These are phyloP conservation scores for Chaetoscypha palmicola DNA, from an alignment of 2,329 filamentous ascomycete species.

Conservation along the genomic window DNA sequence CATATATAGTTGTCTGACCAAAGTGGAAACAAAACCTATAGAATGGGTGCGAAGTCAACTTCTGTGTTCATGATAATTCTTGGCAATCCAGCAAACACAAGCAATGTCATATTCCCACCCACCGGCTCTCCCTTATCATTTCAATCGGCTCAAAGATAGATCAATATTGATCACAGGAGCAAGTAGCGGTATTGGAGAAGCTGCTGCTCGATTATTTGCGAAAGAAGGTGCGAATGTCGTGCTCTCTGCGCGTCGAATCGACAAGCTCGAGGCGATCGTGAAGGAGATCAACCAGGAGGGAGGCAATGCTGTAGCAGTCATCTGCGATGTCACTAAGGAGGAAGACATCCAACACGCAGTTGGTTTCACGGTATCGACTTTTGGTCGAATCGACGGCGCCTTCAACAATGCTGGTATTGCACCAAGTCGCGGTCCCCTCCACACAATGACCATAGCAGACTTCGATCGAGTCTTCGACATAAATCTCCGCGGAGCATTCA, in stretches of 20 bases:
- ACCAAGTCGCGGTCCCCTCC: background rate
- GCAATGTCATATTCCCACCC: background rate
- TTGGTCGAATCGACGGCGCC: slow-evolving; percentile 1
- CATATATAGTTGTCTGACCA: too few species aligned
- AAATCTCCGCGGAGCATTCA: background rate
- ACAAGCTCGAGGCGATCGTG: background rate
- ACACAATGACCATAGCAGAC: background rate
- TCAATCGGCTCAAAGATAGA: slow-evolving; percentile 1
- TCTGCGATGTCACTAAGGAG: background rate
- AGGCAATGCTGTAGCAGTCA: background rate
- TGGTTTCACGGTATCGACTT: background rate
- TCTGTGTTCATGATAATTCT: too few species aligned
- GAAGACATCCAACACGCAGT: background rate
- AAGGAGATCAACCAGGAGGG: background rate
- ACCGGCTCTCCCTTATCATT: background rate
- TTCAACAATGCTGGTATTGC: background rate
- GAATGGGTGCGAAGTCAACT: too few species aligned
- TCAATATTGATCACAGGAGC: background rate
- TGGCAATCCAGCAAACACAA: background rate
- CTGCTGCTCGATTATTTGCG: background rate
- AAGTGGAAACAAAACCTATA: too few species aligned
- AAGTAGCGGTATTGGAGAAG: background rate
- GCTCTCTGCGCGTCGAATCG: background rate
- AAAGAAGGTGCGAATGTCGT: slow-evolving; percentile 1
- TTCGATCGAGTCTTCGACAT: background rate